A percentile compares a stretch with the other conserved stretches of the same genome.
phyloP scores from a whole-genome alignment of 257 asterid genomes.

The Rubia yunnanensis region DNA sequence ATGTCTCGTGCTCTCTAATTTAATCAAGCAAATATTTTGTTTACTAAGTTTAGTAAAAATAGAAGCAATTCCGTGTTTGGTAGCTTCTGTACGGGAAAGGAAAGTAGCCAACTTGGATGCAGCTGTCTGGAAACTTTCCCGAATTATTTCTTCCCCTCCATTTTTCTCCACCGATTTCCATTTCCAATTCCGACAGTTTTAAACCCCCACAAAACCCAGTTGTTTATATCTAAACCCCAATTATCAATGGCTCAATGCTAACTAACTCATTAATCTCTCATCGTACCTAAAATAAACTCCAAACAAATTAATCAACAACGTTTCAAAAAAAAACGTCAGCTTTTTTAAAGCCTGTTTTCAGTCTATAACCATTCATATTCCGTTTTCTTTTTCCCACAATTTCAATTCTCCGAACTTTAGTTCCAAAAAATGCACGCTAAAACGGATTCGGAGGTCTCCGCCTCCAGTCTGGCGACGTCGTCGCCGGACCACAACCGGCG shows the following conservation, averaged over 20 bases:
- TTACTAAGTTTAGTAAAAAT: neutral
- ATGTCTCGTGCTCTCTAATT: too few relatives aligned
- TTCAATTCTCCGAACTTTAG: too few relatives aligned
- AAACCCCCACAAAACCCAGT: neutral
- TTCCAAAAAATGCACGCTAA: constrained; percentile 66
- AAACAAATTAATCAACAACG: too few relatives aligned
- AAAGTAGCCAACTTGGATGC: constrained; percentile 11
- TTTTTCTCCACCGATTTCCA: neutral
- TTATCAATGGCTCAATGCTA: too few relatives aligned
- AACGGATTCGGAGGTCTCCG: constrained; percentile 67
- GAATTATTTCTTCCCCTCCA: neutral
- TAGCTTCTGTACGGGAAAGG: neutral
- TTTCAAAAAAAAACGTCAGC: neutral
- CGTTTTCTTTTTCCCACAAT: neutral
- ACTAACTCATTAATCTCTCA: neutral
- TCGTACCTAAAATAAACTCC: neutral
- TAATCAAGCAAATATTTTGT: neutral
- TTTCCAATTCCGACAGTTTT: constrained; percentile 3
- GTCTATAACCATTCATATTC: neutral
- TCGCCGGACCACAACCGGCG: constrained; percentile 77
- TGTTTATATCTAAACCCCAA: neutral
- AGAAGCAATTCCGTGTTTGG: neutral
- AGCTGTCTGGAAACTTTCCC: constrained; percentile 4
- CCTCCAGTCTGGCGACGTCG: constrained; percentile 72
- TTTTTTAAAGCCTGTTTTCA: neutral